These are phyloP conservation scores for Hemisphaericaspora lyxosophila DNA, from an alignment of 1,139 yeast genomes.

Conservation along the genomic window DNA sequence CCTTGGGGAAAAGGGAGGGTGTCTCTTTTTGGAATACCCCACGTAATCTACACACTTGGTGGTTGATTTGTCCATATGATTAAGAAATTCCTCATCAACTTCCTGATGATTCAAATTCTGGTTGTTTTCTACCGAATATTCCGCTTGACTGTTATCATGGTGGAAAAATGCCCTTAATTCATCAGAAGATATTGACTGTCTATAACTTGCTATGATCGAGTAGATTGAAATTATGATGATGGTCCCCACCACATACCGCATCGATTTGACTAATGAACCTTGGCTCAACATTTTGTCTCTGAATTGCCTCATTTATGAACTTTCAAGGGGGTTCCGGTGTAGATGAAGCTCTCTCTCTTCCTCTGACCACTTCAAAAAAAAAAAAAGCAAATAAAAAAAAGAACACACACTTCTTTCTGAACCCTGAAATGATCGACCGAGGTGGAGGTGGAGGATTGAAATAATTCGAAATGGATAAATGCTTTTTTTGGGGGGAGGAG, in stretches of 20 bases:
- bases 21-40: constrained; percentile 40
- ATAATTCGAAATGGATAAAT: background rate
- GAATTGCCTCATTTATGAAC: no score
- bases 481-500: no score
- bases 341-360: no score
- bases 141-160: background rate
- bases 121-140: background rate
- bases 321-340: no score
- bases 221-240: background rate
- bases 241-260: background rate
- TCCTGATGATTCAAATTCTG: constrained; percentile 2
- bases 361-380: no score
- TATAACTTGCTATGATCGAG: background rate
- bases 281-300: background rate
- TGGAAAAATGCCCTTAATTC: background rate
- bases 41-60: constrained; percentile 42
- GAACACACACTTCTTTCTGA: no score
- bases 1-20: constrained; percentile 54
- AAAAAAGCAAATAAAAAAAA: no score
- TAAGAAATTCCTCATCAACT: constrained; percentile 1
- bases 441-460: background rate
- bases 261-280: background rate
- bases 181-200: background rate
- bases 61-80: constrained; percentile 20
- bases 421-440: background rate